A percentile compares a stretch with the other conserved stretches of the same genome.
Conservation (phyloP, 139 green algal genomes). For the Haematococcus sp. region DNA sequence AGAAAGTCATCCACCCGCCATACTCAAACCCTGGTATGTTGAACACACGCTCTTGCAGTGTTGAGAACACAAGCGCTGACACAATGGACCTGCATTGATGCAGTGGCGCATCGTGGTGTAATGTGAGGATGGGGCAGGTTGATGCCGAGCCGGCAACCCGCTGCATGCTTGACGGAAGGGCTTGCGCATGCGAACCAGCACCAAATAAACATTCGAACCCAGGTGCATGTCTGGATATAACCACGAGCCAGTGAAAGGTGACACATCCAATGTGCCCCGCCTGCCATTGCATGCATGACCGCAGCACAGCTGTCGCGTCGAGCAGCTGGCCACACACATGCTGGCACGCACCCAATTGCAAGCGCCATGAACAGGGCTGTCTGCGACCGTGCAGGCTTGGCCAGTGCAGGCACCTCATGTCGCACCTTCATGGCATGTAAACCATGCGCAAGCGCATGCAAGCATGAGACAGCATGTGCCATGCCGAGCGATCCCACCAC, state of each 20-base stretch:
- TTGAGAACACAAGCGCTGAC: constrained; percentile 46
- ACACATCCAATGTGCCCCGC: too few relatives aligned
- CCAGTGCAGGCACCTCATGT: too few relatives aligned
- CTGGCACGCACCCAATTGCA: neutral
- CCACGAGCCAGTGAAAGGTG: neutral
- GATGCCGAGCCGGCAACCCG: neutral
- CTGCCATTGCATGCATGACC: too few relatives aligned
- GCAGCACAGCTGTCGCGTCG: too few relatives aligned
- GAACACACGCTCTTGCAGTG: constrained; percentile 65
- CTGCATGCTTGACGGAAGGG: neutral
- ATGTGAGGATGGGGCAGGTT: neutral
- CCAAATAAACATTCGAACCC: neutral
- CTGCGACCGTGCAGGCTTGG: neutral
- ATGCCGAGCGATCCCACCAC: too few relatives aligned
- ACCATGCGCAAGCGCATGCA: too few relatives aligned
- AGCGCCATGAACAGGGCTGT: constrained; percentile 1
- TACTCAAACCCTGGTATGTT: constrained; percentile 55
- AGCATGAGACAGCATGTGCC: too few relatives aligned
- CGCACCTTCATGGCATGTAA: too few relatives aligned
- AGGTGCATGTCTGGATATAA: neutral
- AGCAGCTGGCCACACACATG: neutral
- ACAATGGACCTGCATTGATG: constrained; percentile 45
- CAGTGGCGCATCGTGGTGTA: too few relatives aligned
- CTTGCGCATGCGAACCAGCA: neutral
- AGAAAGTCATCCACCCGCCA: constrained; percentile 65